These are phyloP conservation scores for Daucus carota DNA, from an alignment of 129 eudicot genomes.

Conservation along the genomic window DH1_v3.0 NC_030383.2:37138001-37138500, in stretches of 20 bases:
- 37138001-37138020: background rate
- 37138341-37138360: background rate
- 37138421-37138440: background rate
- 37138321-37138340: background rate
- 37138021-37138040: background rate
- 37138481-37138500: background rate
- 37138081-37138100: background rate
- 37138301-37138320: background rate
- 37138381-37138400: background rate
- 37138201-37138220: background rate
- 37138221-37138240: background rate
- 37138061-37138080: background rate
- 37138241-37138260: background rate
- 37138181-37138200: background rate
- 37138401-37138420: slow-evolving; percentile 1
- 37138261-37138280: background rate
- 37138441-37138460: too few species aligned
- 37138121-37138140: background rate
- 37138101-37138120: background rate
- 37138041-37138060: background rate
- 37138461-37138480: too few species aligned
- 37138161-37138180: background rate
- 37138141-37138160: background rate
- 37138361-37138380: background rate
- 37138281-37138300: background rate